A percentile compares a stretch with the other conserved stretches of the same genome.
Conservation (phyloP, 2,329 filamentous ascomycete species). For the Botryotinia globosa region DNA sequence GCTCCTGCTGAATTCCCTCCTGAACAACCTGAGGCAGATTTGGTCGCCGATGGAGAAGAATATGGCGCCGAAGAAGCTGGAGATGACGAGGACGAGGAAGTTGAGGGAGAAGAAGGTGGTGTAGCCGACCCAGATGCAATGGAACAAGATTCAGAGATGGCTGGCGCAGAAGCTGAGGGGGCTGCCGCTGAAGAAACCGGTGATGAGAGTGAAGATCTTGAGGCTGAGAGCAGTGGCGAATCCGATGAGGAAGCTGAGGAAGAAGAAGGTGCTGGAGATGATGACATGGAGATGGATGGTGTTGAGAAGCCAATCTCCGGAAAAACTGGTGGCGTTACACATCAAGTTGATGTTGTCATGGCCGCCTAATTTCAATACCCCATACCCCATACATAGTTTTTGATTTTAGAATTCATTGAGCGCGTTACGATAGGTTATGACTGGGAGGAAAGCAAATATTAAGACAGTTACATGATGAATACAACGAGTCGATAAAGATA, state of each 20-base stretch:
- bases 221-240: constrained; percentile 67
- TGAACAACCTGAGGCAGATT: constrained; percentile 94
- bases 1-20: constrained; percentile 94
- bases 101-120: constrained; percentile 52
- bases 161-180: constrained; percentile 57
- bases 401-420: constrained; percentile 15
- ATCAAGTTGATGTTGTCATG: constrained; percentile 30
- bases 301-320: constrained; percentile 34
- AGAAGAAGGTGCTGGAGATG: constrained; percentile 42
- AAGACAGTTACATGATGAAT: constrained; percentile 14
- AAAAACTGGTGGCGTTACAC: constrained; percentile 21
- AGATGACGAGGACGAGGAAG: constrained; percentile 66
- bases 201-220: constrained; percentile 74
- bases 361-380: constrained; percentile 18
- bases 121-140: constrained; percentile 43
- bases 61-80: constrained; percentile 91
- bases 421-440: constrained; percentile 16
- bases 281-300: constrained; percentile 52
- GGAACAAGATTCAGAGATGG: constrained; percentile 74
- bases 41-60: constrained; percentile 76
- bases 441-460: neutral
- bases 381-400: constrained; percentile 10
- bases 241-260: constrained; percentile 49
- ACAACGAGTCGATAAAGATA: neutral
- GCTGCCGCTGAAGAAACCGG: constrained; percentile 64